Percentiles rank a stretch among this genome's conserved stretches.
Conservation (phyloP, 2,329 filamentous ascomycete species). For the Sphaerostilbella broomeana region DNA sequence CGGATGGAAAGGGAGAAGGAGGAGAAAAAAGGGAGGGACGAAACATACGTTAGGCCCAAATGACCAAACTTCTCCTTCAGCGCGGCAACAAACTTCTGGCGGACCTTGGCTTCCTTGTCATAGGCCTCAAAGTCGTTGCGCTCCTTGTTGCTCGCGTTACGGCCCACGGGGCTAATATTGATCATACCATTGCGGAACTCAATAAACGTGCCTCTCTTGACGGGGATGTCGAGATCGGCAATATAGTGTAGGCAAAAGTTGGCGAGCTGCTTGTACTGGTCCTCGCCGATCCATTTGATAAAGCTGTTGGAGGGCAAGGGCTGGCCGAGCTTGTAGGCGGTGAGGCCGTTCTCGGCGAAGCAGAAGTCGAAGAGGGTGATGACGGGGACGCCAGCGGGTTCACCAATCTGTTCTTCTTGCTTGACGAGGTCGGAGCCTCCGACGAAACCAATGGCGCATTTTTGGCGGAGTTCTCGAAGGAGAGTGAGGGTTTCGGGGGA, state of each 20-base stretch:
- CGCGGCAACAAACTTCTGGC: conserved; percentile 67
- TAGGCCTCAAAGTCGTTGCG: conserved; percentile 75
- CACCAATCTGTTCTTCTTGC: conserved; percentile 92
- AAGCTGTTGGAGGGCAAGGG: conserved; percentile 74
- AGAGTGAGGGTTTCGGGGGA: conserved; percentile 77
- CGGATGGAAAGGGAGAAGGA: not conserved
- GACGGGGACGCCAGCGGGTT: conserved; percentile 55
- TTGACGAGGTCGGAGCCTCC: conserved; percentile 88
- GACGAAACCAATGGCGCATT: conserved; percentile 85
- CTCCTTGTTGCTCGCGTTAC: conserved; percentile 78
- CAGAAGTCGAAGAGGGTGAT: conserved; percentile 91
- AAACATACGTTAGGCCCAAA: conserved; percentile 71
- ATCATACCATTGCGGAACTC: conserved; percentile 92
- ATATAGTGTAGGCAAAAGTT: conserved; percentile 75
- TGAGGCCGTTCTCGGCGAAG: conserved; percentile 95
- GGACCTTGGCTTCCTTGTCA: conserved; percentile 70
- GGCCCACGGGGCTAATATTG: conserved; percentile 75
- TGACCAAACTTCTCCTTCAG: conserved; percentile 78
- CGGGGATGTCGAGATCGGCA: conserved; percentile 73
- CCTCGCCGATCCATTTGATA: conserved; percentile 86
- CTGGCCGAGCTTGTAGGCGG: conserved; percentile 76
- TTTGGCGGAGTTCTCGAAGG: conserved; percentile 73
- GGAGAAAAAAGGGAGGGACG: conserved; percentile 6
- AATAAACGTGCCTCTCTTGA: conserved; percentile 79
- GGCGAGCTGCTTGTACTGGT: conserved; percentile 69